A percentile compares a stretch with the other conserved stretches of the same genome.
phyloP scores from a whole-genome alignment of 163 green algal genomes.

The Volvox carteri region DNA sequence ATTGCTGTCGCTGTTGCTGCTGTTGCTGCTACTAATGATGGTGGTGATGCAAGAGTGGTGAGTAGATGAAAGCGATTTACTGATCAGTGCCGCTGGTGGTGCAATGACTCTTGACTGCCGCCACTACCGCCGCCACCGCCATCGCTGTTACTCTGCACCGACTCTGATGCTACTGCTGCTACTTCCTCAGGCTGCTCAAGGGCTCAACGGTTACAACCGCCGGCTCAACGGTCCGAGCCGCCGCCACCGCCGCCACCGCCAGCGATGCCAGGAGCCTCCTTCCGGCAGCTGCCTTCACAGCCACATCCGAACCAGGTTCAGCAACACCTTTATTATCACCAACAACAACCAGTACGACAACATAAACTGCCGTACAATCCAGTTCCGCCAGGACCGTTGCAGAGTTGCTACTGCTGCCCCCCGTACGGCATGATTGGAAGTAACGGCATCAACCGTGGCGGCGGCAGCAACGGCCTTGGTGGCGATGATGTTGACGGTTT shows the following conservation, averaged over 20 bases:
- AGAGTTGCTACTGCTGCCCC: background rate
- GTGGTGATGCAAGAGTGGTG: too few relatives aligned
- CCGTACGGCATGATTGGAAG: background rate
- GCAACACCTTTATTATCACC: conserved; percentile 7
- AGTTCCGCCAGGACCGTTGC: background rate
- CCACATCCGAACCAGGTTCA: background rate
- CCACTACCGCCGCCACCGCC: too few relatives aligned
- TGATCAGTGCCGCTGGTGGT: too few relatives aligned
- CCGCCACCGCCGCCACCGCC: background rate
- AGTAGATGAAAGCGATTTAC: too few relatives aligned
- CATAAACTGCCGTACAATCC: background rate
- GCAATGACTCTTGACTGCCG: too few relatives aligned
- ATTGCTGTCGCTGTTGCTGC: too few relatives aligned
- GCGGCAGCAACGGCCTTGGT: conserved; percentile 35
- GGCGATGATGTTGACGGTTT: background rate
- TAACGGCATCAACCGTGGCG: conserved; percentile 1
- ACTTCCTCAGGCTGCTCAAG: too few relatives aligned
- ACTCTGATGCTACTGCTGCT: too few relatives aligned
- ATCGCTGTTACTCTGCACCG: too few relatives aligned
- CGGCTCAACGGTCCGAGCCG: too few relatives aligned
- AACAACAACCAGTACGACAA: background rate
- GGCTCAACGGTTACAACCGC: too few relatives aligned
- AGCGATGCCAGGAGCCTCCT: background rate
- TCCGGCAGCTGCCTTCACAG: background rate
- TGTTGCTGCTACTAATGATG: too few relatives aligned